Percentiles rank a stretch among this genome's conserved stretches.
Evolutionary conservation across 306 rosid genomes (phyloP).

Genomic region (Quillaja saponaria): DNA sequence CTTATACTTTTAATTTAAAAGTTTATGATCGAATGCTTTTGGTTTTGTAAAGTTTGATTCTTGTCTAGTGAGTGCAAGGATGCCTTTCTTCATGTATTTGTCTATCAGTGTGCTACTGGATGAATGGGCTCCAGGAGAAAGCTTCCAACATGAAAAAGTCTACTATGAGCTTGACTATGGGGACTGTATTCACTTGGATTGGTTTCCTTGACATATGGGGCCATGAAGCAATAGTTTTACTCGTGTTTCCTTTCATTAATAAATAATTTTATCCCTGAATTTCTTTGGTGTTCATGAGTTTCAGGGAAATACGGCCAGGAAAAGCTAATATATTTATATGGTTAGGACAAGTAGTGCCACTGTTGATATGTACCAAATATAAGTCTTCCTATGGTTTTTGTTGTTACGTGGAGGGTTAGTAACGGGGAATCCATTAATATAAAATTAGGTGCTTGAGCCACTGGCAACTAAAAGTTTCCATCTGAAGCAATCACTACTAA

Average conservation of each 20-base stretch:
- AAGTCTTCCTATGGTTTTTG: not conserved
- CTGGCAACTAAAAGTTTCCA: not conserved
- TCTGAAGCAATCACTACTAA: too few relatives aligned
- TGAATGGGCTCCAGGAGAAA: slow-evolving; percentile 13
- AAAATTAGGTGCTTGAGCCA: not conserved
- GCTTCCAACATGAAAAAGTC: slow-evolving; percentile 14
- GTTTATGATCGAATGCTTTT: not conserved
- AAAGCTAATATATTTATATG: slow-evolving; percentile 2
- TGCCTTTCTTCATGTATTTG: slow-evolving; percentile 33
- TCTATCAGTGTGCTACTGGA: slow-evolving; percentile 30
- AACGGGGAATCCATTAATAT: slow-evolving; percentile 7
- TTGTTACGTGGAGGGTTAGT: not conserved
- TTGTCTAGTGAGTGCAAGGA: slow-evolving; percentile 28
- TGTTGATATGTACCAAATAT: not conserved
- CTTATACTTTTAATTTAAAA: too few relatives aligned
- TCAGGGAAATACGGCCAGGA: not conserved
- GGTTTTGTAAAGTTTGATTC: slow-evolving; percentile 22
- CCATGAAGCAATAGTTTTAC: too few relatives aligned
- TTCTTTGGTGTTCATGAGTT: slow-evolving; percentile 2
- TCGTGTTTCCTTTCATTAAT: slow-evolving; percentile 3
- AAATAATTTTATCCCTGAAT: not conserved
- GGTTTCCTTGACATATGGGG: slow-evolving; percentile 22
- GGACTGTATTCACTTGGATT: slow-evolving; percentile 21
- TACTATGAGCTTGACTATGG: too few relatives aligned
- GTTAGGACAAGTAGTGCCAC: not conserved